Conservation (phyloP, 495 filamentous ascomycete genomes). For the Neurospora sp. region DNA sequence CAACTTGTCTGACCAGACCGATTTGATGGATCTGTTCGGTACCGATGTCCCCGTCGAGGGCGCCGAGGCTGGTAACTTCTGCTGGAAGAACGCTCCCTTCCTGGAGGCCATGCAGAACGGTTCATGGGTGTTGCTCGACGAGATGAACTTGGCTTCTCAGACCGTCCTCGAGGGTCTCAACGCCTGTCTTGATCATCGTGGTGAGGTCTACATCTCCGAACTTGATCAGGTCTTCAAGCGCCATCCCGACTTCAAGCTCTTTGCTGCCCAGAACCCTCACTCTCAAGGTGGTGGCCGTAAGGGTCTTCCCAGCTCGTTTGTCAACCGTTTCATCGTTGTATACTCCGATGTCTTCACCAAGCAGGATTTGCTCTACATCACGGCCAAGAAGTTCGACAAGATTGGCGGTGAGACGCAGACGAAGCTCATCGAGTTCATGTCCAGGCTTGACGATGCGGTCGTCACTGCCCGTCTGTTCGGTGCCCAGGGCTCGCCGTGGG, state of each 20-base stretch:
- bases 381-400: slow-evolving; percentile 59
- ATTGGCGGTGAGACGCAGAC: slow-evolving; percentile 45
- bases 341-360: slow-evolving; percentile 83
- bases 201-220: slow-evolving; percentile 91
- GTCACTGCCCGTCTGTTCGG: slow-evolving; percentile 57
- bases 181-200: slow-evolving; percentile 93
- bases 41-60: slow-evolving; percentile 94
- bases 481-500: slow-evolving; percentile 83
- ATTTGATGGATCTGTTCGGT: slow-evolving; percentile 94
- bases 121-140: slow-evolving; percentile 92
- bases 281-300: slow-evolving; percentile 95
- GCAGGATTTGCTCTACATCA: slow-evolving; percentile 74
- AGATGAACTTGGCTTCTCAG: slow-evolving; percentile 98
- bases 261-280: slow-evolving; percentile 96
- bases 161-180: slow-evolving; percentile 96
- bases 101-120: slow-evolving; percentile 91
- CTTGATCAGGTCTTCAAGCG: slow-evolving; percentile 85
- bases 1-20: slow-evolving; percentile 95
- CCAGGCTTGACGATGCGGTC: slow-evolving; percentile 60
- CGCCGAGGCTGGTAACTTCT: slow-evolving; percentile 74
- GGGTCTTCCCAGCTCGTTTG: slow-evolving; percentile 89
- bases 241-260: slow-evolving; percentile 81
- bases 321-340: slow-evolving; percentile 95
- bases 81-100: slow-evolving; percentile 93
- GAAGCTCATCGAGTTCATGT: slow-evolving; percentile 71